Percentiles rank a stretch among this genome's conserved stretches.
Evolutionary conservation across 352 stramenopile species (phyloP).

Genomic region (Phytophthora melonis): DNA sequence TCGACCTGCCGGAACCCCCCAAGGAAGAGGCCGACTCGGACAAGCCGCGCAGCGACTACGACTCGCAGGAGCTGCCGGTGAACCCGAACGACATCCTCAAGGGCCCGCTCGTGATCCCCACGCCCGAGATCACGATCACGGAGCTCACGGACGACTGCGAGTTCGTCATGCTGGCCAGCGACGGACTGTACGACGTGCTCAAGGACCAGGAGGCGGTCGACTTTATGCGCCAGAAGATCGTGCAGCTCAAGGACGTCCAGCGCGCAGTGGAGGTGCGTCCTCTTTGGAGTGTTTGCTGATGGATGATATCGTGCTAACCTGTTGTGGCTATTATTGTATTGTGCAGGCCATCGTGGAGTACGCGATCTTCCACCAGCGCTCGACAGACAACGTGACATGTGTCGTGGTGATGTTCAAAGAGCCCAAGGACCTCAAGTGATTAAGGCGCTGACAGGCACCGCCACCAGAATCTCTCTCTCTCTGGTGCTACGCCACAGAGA

Average conservation of each 20-base stretch:
- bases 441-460: conserved; percentile 11
- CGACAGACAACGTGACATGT: conserved; percentile 87
- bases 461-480: neutral
- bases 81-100: conserved; percentile 90
- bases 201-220: conserved; percentile 88
- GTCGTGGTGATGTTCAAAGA: conserved; percentile 89
- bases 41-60: conserved; percentile 75
- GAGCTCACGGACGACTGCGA: conserved; percentile 81
- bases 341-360: conserved; percentile 79
- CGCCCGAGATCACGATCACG: conserved; percentile 78
- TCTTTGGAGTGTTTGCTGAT: too few relatives aligned
- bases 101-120: conserved; percentile 81
- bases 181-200: conserved; percentile 85
- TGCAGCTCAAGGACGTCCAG: conserved; percentile 77
- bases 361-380: conserved; percentile 86
- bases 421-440: conserved; percentile 55
- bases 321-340: conserved; percentile 6
- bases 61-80: conserved; percentile 79
- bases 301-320: neutral
- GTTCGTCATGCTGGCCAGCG: conserved; percentile 83
- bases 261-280: conserved; percentile 74
- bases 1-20: conserved; percentile 67
- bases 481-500: neutral
- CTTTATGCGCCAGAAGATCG: conserved; percentile 77
- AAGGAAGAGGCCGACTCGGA: conserved; percentile 41